Base-by-base conservation (phyloP, 1,284 basidiomycete genomes). In the Apiotrichum akiyoshidainum region DNA sequence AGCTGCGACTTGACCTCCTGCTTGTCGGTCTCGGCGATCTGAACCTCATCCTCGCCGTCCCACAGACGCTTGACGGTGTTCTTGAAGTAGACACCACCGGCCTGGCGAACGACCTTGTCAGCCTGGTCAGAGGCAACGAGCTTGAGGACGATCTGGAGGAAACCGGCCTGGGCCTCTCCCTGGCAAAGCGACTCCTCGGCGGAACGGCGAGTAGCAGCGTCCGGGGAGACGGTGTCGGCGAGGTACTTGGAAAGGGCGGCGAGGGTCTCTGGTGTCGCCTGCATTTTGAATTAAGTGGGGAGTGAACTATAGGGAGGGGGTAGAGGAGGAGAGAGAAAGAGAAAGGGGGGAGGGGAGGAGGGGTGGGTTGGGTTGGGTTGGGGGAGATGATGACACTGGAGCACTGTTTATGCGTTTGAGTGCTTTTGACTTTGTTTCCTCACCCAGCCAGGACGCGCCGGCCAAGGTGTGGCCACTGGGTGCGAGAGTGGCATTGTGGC, bases 41-140 rank as follows among this genome's bases (percentile, higher is more conserved):
- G 67, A 31, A 68, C 61, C 48, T 76, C 73, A 80, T 91, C 89
- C 31, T 74, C 73, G 31, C 69, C 71, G 50, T 86, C 86, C 92
- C 92, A 96, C 77, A 87, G 83, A 44, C 85, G 80, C 74, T 89
- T 92, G 54, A 90, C 84, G 22, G 87, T 82, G 73, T 95, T 95
- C 80, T 95, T 96, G 64, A 95, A 85, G 78, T 88, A 92, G 47
- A 95, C 86, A 58, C 87, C 87, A 1, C 85, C 92, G 2, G 90
- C 85, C 58, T 93, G 85, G 67, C 91, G 81, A 40, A 89, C 84
- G 1, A 88, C 80, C 65, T 71, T 67, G 48, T 71, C 68, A 11
- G 66, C 69, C 16, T 58, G 57, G 60, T 85, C 84, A 72, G 87
- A 84, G 69, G 87, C 83, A 1, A 84, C 78, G 40, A 81, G 73